A percentile compares a stretch with the other conserved stretches of the same genome.
phyloP scores from a whole-genome alignment of 2,329 filamentous ascomycete genomes.

The Pyricularia pennisetigena region DNA sequence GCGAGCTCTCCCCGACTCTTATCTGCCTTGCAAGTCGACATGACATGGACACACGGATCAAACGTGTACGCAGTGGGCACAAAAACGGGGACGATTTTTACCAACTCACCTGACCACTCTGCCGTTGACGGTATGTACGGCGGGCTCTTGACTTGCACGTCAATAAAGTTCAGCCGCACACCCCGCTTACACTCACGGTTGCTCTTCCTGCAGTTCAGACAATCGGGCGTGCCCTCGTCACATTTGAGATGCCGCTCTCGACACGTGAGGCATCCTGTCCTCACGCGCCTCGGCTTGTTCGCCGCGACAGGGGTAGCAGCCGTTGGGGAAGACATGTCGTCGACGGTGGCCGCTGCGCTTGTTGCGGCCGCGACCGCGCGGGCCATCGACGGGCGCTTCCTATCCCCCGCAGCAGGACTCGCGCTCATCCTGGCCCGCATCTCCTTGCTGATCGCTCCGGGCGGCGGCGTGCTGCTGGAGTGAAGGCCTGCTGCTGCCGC shows the following conservation, averaged over 20 bases:
- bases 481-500: background rate
- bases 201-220: slow-evolving; percentile 80
- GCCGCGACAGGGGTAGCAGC: slow-evolving; percentile 12
- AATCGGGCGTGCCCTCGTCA: slow-evolving; percentile 59
- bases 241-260: slow-evolving; percentile 85
- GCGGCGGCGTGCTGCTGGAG: background rate
- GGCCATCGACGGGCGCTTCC: slow-evolving; percentile 10
- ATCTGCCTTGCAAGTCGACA: background rate
- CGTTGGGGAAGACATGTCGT: background rate
- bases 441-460: background rate
- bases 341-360: background rate
- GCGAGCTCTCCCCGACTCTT: background rate
- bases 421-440: background rate
- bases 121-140: slow-evolving; percentile 50
- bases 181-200: slow-evolving; percentile 79
- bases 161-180: slow-evolving; percentile 83
- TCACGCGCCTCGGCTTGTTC: slow-evolving; percentile 70
- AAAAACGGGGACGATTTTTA: background rate
- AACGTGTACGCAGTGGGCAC: background rate
- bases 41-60: background rate
- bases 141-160: slow-evolving; percentile 63
- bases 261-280: slow-evolving; percentile 86
- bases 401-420: background rate
- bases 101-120: slow-evolving; percentile 51
- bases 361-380: background rate